Evolutionary conservation across 768 basidiomycete species (phyloP).

Genomic region (Boletus vinaceobasis): DNA sequence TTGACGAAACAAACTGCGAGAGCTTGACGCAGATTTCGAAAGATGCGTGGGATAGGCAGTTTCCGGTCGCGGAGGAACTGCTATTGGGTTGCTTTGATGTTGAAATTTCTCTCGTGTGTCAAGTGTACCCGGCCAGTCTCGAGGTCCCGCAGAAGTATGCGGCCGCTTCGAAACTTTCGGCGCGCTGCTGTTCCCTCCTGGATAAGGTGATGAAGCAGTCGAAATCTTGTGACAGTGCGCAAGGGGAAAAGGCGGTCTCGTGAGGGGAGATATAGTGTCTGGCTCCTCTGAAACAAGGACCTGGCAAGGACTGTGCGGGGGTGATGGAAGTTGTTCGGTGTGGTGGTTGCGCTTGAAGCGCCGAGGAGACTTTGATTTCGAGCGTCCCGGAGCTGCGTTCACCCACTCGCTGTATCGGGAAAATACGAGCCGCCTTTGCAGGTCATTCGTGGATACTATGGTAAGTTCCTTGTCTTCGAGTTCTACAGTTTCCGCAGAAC

Average conservation of each 20-base stretch:
- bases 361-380: conserved; percentile 59
- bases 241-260: conserved; percentile 4
- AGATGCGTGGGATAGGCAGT: conserved; percentile 22
- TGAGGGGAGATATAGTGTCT: conserved; percentile 1
- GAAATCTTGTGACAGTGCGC: conserved; percentile 28
- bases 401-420: conserved; percentile 53
- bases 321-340: conserved; percentile 35
- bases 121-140: conserved; percentile 45
- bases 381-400: conserved; percentile 30
- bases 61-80: conserved; percentile 24
- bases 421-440: conserved; percentile 62
- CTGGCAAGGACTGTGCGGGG: conserved; percentile 35
- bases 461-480: conserved; percentile 65
- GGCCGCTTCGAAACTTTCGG: conserved; percentile 47
- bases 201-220: conserved; percentile 31
- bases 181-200: conserved; percentile 25
- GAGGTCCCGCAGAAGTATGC: conserved; percentile 72
- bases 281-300: conserved; percentile 8
- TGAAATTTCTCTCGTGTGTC: conserved; percentile 16
- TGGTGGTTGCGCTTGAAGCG: conserved; percentile 36
- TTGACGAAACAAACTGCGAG: conserved; percentile 19
- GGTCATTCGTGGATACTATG: conserved; percentile 66
- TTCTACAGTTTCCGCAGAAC: conserved; percentile 61
- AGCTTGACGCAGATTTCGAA: conserved; percentile 8
- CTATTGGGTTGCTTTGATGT: conserved; percentile 13